Conservation (phyloP, 2,329 filamentous ascomycete genomes). For the Scytalidium lignicola region DNA sequence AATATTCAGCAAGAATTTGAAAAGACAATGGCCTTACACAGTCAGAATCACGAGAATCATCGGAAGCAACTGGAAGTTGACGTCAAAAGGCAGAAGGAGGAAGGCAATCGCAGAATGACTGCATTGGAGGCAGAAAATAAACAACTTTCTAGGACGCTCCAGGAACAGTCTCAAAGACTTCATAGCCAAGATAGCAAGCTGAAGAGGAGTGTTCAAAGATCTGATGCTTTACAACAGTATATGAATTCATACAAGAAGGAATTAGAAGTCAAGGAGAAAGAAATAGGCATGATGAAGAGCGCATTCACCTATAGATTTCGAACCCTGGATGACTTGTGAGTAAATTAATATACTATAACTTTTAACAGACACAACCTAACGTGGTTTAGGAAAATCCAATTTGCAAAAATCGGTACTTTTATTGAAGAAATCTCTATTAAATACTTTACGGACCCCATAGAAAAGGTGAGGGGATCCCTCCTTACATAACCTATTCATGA, state of each 20-base stretch:
- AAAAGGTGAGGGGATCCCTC: slow-evolving; percentile 1
- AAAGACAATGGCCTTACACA: not conserved
- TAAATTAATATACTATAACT: not conserved
- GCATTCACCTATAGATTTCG: slow-evolving; percentile 9
- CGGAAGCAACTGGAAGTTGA: slow-evolving; percentile 6
- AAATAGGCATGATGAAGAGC: slow-evolving; percentile 7
- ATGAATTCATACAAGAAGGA: slow-evolving; percentile 7
- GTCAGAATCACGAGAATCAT: not conserved
- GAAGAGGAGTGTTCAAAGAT: not conserved
- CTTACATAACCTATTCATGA: not conserved
- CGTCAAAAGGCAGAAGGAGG: slow-evolving; percentile 3
- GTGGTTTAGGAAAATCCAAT: slow-evolving; percentile 6
- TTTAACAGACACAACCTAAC: slow-evolving; percentile 5
- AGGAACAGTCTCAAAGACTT: slow-evolving; percentile 3
- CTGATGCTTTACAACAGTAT: slow-evolving; percentile 4
- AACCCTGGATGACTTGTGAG: slow-evolving; percentile 8
- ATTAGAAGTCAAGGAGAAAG: slow-evolving; percentile 4
- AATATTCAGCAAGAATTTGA: slow-evolving; percentile 1
- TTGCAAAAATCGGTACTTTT: slow-evolving; percentile 3
- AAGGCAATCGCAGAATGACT: slow-evolving; percentile 3
- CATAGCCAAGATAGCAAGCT: slow-evolving; percentile 3
- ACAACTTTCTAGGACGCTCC: slow-evolving; percentile 1
- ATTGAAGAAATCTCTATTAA: slow-evolving; percentile 6
- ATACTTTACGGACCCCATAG: slow-evolving; percentile 9
- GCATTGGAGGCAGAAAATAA: slow-evolving; percentile 4